These are phyloP conservation scores for Marasmius sp. DNA, from an alignment of 1,284 basidiomycete species.

Conservation along the genomic window DNA sequence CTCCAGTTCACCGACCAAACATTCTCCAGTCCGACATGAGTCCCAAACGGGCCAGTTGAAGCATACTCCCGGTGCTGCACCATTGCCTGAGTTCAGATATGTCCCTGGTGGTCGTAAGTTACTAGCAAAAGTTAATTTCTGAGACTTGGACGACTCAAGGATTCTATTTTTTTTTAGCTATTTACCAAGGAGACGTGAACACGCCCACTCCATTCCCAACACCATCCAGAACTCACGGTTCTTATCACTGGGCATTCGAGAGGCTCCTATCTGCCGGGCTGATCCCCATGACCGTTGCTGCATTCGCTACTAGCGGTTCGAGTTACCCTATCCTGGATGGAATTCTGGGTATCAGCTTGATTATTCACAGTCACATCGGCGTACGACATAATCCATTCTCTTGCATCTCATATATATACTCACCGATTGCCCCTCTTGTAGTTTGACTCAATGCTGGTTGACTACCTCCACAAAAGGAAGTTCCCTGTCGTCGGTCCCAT, in stretches of 20 bases:
- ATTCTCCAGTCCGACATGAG: conserved; percentile 34
- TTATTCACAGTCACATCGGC: conserved; percentile 95
- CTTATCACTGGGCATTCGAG: conserved; percentile 98
- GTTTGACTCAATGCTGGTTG: conserved; percentile 77
- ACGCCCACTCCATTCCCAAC: conserved; percentile 90
- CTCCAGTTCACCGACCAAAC: conserved; percentile 4
- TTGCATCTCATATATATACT: neutral
- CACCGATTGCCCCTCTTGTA: conserved; percentile 23
- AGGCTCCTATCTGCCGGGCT: conserved; percentile 86
- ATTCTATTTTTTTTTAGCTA: conserved; percentile 51
- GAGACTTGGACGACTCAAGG: neutral
- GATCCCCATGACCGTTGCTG: conserved; percentile 84
- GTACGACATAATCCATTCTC: conserved; percentile 41
- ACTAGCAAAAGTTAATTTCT: neutral
- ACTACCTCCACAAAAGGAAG: conserved; percentile 95
- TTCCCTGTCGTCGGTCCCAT: conserved; percentile 79
- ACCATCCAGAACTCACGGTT: conserved; percentile 82
- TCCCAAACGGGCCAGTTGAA: no score
- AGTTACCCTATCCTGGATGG: conserved; percentile 87
- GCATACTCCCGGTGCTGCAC: no score
- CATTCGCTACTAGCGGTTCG: conserved; percentile 71
- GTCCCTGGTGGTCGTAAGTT: conserved; percentile 73
- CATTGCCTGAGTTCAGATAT: conserved; percentile 33
- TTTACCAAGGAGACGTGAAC: conserved; percentile 94
- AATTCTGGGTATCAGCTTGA: conserved; percentile 80